Percentiles rank a stretch among this genome's conserved stretches.
Evolutionary conservation across 192 early-diverging fungal species (phyloP).

Genomic region (Geranomyces michiganensis): DNA sequence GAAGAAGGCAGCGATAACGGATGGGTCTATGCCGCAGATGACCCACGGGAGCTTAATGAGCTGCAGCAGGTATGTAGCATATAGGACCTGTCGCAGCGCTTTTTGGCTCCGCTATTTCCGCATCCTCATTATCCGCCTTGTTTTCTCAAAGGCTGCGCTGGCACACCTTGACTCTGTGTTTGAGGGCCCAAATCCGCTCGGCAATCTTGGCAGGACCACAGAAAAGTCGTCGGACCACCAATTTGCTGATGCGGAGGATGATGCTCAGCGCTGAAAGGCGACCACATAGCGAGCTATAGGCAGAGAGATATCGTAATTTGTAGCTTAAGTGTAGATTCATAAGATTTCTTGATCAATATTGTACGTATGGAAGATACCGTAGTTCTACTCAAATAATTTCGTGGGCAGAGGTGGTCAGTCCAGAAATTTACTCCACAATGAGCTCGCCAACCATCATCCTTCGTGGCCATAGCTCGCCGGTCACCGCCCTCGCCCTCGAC

Average conservation of each 20-base stretch:
- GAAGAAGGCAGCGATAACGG: constrained; percentile 48
- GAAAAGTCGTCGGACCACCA: background rate
- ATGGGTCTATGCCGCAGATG: constrained; percentile 21
- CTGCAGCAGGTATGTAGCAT: constrained; percentile 28
- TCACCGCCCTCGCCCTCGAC: constrained; percentile 5
- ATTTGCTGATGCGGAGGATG: constrained; percentile 36
- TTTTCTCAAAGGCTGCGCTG: constrained; percentile 23
- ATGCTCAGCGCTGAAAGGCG: constrained; percentile 19
- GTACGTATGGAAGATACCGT: too few relatives aligned
- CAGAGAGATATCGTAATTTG: too few relatives aligned
- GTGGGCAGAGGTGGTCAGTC: too few relatives aligned
- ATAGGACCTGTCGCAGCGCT: too few relatives aligned
- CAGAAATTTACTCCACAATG: background rate
- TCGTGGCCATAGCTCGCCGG: constrained; percentile 1
- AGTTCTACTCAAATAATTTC: too few relatives aligned
- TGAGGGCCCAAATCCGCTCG: constrained; percentile 23
- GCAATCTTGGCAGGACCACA: background rate
- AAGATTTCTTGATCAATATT: too few relatives aligned
- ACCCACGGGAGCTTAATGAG: constrained; percentile 25
- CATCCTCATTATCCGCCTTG: background rate
- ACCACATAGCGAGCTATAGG: too few relatives aligned
- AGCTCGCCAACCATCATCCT: background rate
- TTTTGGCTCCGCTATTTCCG: background rate
- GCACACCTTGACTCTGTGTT: constrained; percentile 30
- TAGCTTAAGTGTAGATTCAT: too few relatives aligned